Conservation (phyloP, 345 rosid species). For the Lumnitzera racemosa region DNA sequence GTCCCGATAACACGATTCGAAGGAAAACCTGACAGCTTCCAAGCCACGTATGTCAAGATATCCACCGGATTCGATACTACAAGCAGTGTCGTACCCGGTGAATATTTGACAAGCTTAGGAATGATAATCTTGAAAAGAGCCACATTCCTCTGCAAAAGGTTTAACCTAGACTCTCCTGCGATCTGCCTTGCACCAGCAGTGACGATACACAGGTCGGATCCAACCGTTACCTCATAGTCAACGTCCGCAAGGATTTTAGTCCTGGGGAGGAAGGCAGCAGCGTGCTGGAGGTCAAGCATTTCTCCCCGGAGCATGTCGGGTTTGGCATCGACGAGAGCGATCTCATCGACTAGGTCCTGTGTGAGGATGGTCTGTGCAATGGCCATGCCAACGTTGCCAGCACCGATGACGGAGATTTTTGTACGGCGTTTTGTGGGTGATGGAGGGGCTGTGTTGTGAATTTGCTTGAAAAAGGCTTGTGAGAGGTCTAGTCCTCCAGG, state of each 20-base stretch:
- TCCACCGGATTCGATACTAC: constrained; percentile 94
- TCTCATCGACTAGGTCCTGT: constrained; percentile 65
- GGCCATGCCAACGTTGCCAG: constrained; percentile 97
- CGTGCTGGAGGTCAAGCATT: constrained; percentile 99
- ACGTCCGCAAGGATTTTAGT: constrained; percentile 68
- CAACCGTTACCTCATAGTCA: constrained; percentile 56
- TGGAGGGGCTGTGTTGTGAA: constrained; percentile 40
- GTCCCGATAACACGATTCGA: constrained; percentile 76
- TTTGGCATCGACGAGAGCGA: constrained; percentile 65
- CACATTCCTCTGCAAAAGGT: constrained; percentile 77
- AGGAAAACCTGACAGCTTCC: constrained; percentile 90
- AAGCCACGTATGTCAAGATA: constrained; percentile 68
- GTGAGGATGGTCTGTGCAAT: constrained; percentile 95
- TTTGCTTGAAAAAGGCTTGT: constrained; percentile 63
- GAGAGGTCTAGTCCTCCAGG: constrained; percentile 62
- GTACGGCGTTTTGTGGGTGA: constrained; percentile 49
- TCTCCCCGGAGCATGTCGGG: constrained; percentile 77
- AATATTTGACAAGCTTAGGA: constrained; percentile 68
- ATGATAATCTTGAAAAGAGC: constrained; percentile 52
- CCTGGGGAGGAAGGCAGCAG: constrained; percentile 95
- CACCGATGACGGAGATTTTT: constrained; percentile 77
- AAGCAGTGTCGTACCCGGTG: constrained; percentile 68
- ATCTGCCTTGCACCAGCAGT: constrained; percentile 70
- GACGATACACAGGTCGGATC: constrained; percentile 59
- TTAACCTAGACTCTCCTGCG: constrained; percentile 82